These are phyloP conservation scores for Alternaria rosae DNA, from an alignment of 2,329 filamentous ascomycete species.

Conservation along the genomic window DNA sequence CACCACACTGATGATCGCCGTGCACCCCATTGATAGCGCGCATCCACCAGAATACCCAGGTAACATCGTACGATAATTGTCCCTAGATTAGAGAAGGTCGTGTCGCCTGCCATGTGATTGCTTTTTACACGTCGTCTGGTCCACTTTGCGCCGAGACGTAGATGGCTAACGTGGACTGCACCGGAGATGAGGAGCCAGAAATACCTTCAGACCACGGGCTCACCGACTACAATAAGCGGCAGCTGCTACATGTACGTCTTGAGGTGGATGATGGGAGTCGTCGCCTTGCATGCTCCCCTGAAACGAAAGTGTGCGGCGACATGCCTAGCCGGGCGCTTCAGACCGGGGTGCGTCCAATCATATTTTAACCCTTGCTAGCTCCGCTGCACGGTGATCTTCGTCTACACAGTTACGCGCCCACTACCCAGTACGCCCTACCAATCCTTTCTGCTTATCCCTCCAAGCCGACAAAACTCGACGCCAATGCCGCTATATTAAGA, in stretches of 20 bases:
- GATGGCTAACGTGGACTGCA: slow-evolving; percentile 1
- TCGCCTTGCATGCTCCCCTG: slow-evolving; percentile 25
- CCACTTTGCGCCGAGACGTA: not conserved
- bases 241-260: slow-evolving; percentile 23
- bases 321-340: slow-evolving; percentile 36
- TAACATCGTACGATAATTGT: not conserved
- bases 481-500: slow-evolving; percentile 42
- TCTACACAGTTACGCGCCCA: slow-evolving; percentile 46
- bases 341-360: slow-evolving; percentile 36
- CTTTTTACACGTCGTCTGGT: not conserved
- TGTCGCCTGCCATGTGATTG: not conserved
- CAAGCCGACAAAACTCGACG: slow-evolving; percentile 37
- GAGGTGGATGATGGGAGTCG: slow-evolving; percentile 15
- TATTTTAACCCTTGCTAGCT: slow-evolving; percentile 15
- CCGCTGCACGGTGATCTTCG: slow-evolving; percentile 41
- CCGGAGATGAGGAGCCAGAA: slow-evolving; percentile 9
- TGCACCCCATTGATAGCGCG: not conserved
- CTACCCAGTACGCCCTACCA: slow-evolving; percentile 33
- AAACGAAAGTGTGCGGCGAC: slow-evolving; percentile 36
- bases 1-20: not conserved
- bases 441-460: slow-evolving; percentile 34
- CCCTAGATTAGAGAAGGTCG: not conserved
- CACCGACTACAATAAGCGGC: slow-evolving; percentile 13
- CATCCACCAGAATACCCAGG: not conserved
- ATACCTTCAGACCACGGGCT: slow-evolving; percentile 12